Evolutionary conservation across 805 yeast genomes (phyloP).

Genomic region (Wickerhamomyces strasburgensis): DNA sequence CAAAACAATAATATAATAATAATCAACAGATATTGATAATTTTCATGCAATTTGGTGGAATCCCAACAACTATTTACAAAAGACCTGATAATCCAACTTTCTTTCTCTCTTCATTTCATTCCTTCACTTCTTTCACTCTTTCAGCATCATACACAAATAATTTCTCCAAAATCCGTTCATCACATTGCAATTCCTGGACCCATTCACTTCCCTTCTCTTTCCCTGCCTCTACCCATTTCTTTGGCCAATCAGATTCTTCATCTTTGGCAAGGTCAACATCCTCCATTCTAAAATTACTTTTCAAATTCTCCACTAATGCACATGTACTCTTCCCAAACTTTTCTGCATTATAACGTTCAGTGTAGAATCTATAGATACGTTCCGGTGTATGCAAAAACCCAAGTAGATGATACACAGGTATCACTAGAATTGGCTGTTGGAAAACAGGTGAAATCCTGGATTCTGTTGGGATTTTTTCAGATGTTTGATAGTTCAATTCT

Average conservation of each 20-base stretch:
- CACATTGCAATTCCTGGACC: constrained; percentile 70
- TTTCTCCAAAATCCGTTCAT: constrained; percentile 55
- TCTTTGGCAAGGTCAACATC: constrained; percentile 39
- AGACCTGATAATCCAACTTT: neutral
- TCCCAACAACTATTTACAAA: neutral
- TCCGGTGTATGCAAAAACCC: constrained; percentile 78
- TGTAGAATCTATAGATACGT: constrained; percentile 74
- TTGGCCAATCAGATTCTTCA: constrained; percentile 88
- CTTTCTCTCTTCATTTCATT: neutral
- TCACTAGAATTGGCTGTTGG: constrained; percentile 73
- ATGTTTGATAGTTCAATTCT: constrained; percentile 30
- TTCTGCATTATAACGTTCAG: constrained; percentile 65
- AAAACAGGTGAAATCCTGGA: constrained; percentile 51
- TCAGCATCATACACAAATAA: constrained; percentile 42
- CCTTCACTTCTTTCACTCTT: constrained; percentile 4
- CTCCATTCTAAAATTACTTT: constrained; percentile 45
- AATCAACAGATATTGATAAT: too few species aligned
- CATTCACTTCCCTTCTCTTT: constrained; percentile 75
- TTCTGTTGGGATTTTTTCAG: constrained; percentile 20
- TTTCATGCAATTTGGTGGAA: neutral
- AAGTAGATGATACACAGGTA: constrained; percentile 69
- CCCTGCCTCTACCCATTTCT: constrained; percentile 77
- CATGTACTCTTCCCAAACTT: constrained; percentile 52
- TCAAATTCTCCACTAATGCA: constrained; percentile 39
- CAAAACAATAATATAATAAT: too few species aligned